Percentiles rank a stretch among this genome's conserved stretches.
Conservation (phyloP, 352 stramenopile species). For the Phytophthora crassamura region DNA sequence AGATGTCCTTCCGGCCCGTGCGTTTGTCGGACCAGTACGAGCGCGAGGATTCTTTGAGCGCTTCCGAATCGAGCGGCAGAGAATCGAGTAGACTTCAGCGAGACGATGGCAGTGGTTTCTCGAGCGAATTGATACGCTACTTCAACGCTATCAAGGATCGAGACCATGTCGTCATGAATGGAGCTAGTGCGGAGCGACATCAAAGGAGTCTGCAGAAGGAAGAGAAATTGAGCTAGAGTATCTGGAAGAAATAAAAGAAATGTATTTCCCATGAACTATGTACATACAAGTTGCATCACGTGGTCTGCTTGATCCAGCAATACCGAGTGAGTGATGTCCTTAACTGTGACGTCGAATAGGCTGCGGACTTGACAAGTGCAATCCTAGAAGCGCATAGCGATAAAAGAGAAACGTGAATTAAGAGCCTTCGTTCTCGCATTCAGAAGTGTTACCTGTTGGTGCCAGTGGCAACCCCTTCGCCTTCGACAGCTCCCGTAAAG, state of each 20-base stretch:
- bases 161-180: neutral
- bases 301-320: no score
- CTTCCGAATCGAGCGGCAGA: slow-evolving; percentile 28
- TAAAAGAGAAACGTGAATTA: neutral
- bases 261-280: no score
- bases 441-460: slow-evolving; percentile 2
- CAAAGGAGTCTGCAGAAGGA: no score
- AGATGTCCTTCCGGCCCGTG: slow-evolving; percentile 34
- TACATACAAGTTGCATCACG: no score
- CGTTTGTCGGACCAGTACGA: slow-evolving; percentile 30
- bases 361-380: neutral
- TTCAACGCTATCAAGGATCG: slow-evolving; percentile 22
- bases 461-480: neutral
- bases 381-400: neutral
- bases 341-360: neutral
- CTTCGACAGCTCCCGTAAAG: slow-evolving; percentile 1
- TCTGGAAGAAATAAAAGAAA: no score
- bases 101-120: slow-evolving; percentile 15
- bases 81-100: slow-evolving; percentile 11
- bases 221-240: no score
- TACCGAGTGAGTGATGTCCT: no score
- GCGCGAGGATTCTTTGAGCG: slow-evolving; percentile 26
- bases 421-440: neutral
- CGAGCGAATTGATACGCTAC: slow-evolving; percentile 23
- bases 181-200: no score